Evolutionary conservation across 441 rosid species (phyloP), one percentile per base, ranked within the genome.

Genomic region (Eutrema salsugineum): DNA sequence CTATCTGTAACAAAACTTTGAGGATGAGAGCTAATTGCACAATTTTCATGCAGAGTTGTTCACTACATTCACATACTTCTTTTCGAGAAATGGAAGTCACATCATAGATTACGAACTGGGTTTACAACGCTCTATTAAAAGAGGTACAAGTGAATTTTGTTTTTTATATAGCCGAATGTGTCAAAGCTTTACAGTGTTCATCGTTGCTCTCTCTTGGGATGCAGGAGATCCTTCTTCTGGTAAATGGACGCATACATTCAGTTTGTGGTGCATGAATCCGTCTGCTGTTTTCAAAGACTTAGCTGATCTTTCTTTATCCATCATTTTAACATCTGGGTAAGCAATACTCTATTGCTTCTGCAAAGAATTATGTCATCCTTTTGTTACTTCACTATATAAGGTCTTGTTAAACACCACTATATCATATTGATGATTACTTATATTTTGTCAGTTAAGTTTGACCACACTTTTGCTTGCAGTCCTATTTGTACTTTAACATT

Each of bases 181-280:
- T 66, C 62, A 39, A 47, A 44, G 39, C n/a, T 27, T 57, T 64
- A 12, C 62, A 20, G 63, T 76, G 16, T 33, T 81, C 43, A 39
- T 51, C 73, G 39, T 63, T 68, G 33, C 53, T 46, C 20, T 49
- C 54, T 65, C n/a, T n/a, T n/a, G 57, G 66, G 65, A 19, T 72
- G 66, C 87, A 93, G 97, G 86, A 81, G 85, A 77, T 77, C 65
- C 88, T 71, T 66, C 88, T 71, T 59, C 59, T 71, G 85, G 84
- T 51, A 79, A 77, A 53, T 89, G 92, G 82, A 85, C 80, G 32
- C 81, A 81, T 68, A 85, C 87, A 72, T 82, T 94, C 49, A 88
- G 93, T 74, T 81, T 94, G 78, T 94, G 99, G 99, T 94, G 99
- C 87, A 73, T 94, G 87, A 90, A 91, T 88, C 97, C 99, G 17